These are phyloP conservation scores for Skeletonema grethae DNA, from an alignment of 108 stramenopile species.

Conservation along the genomic window DNA sequence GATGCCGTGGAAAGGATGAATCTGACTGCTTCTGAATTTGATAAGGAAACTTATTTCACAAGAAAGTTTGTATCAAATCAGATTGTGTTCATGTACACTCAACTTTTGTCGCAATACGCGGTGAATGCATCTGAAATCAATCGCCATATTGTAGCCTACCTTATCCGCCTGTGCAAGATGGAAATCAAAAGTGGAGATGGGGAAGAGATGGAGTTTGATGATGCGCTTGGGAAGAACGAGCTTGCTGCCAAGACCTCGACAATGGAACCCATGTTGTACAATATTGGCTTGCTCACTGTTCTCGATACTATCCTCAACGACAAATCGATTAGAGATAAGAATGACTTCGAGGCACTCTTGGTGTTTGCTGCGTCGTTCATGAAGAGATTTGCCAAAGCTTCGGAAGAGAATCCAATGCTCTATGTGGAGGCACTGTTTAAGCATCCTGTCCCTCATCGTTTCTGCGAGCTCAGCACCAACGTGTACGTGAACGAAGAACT, in stretches of 20 bases:
- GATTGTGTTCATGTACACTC: conserved; percentile 75
- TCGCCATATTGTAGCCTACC: conserved; percentile 76
- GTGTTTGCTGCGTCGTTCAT: conserved; percentile 67
- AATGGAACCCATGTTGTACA: conserved; percentile 86
- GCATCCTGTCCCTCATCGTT: conserved; percentile 70
- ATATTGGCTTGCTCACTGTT: conserved; percentile 68
- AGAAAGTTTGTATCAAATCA: conserved; percentile 83
- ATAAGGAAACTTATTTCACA: conserved; percentile 61
- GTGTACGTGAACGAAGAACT: conserved; percentile 83
- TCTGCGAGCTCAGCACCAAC: conserved; percentile 74
- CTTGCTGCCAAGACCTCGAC: conserved; percentile 62
- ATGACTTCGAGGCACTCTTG: conserved; percentile 53
- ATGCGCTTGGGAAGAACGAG: conserved; percentile 47
- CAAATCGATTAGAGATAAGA: conserved; percentile 52
- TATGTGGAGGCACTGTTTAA: conserved; percentile 82
- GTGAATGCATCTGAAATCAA: conserved; percentile 78
- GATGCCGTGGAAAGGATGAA: conserved; percentile 68
- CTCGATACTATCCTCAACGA: conserved; percentile 79
- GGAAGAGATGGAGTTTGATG: conserved; percentile 40
- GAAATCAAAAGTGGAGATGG: conserved; percentile 48
- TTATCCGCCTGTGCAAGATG: conserved; percentile 68
- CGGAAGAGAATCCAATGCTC: conserved; percentile 74
- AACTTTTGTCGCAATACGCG: conserved; percentile 78
- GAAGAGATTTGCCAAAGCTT: conserved; percentile 66
- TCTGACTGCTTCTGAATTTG: conserved; percentile 73